Conservation (phyloP, 768 basidiomycete species). For the Amanita brunnescens region DNA sequence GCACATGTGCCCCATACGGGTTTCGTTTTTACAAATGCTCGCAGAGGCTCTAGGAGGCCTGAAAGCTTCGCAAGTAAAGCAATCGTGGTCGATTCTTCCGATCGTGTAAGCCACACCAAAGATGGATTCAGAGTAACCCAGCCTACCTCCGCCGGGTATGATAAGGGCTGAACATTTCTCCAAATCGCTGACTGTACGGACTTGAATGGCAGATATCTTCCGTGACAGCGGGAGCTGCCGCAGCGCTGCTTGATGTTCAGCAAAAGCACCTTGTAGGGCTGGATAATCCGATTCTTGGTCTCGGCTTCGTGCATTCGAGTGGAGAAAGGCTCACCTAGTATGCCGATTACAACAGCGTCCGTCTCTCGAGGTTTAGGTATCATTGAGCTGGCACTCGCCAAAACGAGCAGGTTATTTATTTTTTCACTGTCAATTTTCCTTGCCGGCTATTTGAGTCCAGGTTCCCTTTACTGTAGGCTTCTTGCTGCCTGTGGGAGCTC, state of each 20-base stretch:
- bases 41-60: conserved; percentile 75
- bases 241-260: conserved; percentile 72
- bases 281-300: conserved; percentile 9
- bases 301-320: not conserved
- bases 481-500: not conserved
- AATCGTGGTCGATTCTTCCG: conserved; percentile 85
- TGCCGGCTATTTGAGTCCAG: not conserved
- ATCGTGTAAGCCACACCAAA: not conserved
- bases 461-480: no score
- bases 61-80: conserved; percentile 63
- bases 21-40: conserved; percentile 59
- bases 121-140: not conserved
- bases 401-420: not conserved
- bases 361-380: not conserved
- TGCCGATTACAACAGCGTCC: conserved; percentile 30
- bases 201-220: conserved; percentile 42
- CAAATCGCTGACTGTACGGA: conserved; percentile 73
- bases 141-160: conserved; percentile 84
- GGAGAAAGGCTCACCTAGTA: conserved; percentile 35
- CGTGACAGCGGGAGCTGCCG: conserved; percentile 42
- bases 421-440: not conserved
- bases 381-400: not conserved
- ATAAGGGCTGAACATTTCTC: conserved; percentile 73
- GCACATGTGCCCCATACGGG: conserved; percentile 96
- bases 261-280: conserved; percentile 93